phyloP scores from a whole-genome alignment of 257 asterid species.

The Salvia hispanica region DNA sequence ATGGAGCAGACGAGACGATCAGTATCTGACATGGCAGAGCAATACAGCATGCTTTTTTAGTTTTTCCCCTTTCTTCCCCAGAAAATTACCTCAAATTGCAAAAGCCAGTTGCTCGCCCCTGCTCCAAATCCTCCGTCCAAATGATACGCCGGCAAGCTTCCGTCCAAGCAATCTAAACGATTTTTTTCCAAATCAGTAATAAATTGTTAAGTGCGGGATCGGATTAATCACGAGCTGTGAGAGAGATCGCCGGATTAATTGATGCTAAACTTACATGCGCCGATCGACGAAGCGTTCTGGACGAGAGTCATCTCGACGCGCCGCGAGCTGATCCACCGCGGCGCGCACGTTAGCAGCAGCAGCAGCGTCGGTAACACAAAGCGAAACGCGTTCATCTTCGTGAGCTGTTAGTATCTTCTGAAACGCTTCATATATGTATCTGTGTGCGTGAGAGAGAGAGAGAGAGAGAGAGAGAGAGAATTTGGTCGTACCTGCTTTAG shows the following conservation, averaged over 20 bases:
- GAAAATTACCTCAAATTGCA: conserved; percentile 83
- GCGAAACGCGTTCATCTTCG: conserved; percentile 35
- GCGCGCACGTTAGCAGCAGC: conserved; percentile 37
- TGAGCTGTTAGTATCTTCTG: background rate
- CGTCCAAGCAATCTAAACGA: conserved; percentile 85
- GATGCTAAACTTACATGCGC: conserved; percentile 52
- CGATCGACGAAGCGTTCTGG: conserved; percentile 53
- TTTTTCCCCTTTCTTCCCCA: conserved; percentile 33
- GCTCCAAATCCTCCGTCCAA: conserved; percentile 87
- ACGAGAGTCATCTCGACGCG: conserved; percentile 62
- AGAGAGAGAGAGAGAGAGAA: no score
- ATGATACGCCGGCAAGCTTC: conserved; percentile 94
- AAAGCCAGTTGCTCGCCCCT: conserved; percentile 81
- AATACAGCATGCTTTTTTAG: background rate
- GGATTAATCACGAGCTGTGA: no score
- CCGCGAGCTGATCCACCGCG: conserved; percentile 43
- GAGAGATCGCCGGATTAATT: no score
- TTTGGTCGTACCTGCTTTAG: background rate
- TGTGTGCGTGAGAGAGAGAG: no score
- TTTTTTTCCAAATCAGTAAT: no score
- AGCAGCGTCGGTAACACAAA: conserved; percentile 22
- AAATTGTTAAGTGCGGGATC: no score
- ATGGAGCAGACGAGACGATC: background rate
- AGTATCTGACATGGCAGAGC: conserved; percentile 32
- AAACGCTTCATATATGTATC: background rate